Evolutionary conservation across 1,139 yeast species (phyloP), one percentile per base, ranked within the genome.

Genomic region (Nakaseomyces delphensis): DNA sequence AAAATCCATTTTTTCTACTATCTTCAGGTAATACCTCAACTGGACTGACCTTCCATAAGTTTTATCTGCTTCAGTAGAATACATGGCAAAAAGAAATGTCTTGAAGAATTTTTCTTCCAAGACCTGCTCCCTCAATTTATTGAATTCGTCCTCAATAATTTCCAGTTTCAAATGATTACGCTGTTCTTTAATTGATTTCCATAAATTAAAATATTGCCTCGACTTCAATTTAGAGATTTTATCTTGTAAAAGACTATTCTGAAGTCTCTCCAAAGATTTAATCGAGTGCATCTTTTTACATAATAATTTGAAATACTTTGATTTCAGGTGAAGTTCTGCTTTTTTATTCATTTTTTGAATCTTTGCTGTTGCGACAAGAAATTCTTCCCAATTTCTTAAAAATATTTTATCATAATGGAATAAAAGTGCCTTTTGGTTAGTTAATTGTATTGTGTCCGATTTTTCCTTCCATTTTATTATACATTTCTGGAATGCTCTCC

Each of bases 31-130:
- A 8, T 10, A 20, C 8, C 21, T 33, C 27, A 21, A 33, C 13
- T 33, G 8, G 8, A 33, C 8, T 7, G 37, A 33, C 18, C 37
- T 20, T 1, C 4, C 27, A 33, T 33, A 21, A 13, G 37, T 33
- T 33, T 21, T 33, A 33, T 33, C 37, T 1, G 37, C 37, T 14
- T 33, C 37, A 3, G 11, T 21, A 10, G 37, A 20, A 13, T 33
- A 33, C 27, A 33, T 21, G 6, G 37, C 37, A 21, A n/a, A 33
- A n/a, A 33, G 18, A 20, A 33, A 15, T 5, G 18, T 21, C 18
- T 21, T 33, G 16, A 33, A 33, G n/a, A 11, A 33, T 21, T 21
- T 20, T 15, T 33, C 18, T 18, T 20, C 13, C 18, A 33, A 18
- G 13, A 20, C 27, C n/a, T 33, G 18, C 4, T 20, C 10, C 8